Evolutionary conservation across 345 rosid species (phyloP).

Genomic region (Bruguiera gymnorhiza): DNA sequence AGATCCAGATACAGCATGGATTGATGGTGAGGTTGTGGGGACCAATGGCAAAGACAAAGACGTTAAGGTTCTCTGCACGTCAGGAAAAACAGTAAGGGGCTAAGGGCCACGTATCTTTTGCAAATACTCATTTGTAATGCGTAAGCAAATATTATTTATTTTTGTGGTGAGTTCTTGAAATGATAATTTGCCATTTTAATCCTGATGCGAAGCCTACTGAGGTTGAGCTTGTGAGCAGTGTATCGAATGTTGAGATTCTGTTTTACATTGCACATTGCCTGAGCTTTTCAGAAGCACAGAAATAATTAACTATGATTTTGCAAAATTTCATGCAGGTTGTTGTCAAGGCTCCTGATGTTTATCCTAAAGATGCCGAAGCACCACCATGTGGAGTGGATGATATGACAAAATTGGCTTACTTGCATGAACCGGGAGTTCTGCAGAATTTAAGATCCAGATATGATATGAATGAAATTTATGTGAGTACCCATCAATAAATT

Average conservation of each 20-base stretch:
- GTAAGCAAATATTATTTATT: not conserved
- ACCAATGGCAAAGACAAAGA: conserved; percentile 60
- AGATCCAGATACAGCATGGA: conserved; percentile 81
- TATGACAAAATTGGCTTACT: conserved; percentile 65
- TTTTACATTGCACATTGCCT: not conserved
- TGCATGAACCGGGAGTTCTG: conserved; percentile 66
- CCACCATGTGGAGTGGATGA: conserved; percentile 64
- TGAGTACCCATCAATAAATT: conserved; percentile 39
- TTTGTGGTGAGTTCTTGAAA: conserved; percentile 7
- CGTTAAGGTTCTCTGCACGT: conserved; percentile 74
- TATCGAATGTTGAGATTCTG: conserved; percentile 6
- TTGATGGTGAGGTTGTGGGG: conserved; percentile 86
- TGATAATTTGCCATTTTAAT: not conserved
- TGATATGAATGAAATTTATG: conserved; percentile 94
- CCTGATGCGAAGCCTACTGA: not conserved
- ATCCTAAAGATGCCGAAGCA: conserved; percentile 59
- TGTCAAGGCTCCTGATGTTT: conserved; percentile 4
- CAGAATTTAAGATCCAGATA: conserved; percentile 91
- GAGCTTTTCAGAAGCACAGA: too few relatives aligned
- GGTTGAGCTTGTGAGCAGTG: conserved; percentile 1
- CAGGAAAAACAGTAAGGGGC: conserved; percentile 74
- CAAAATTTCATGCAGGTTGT: not conserved
- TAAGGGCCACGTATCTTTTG: conserved; percentile 6
- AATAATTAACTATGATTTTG: conserved; percentile 5
- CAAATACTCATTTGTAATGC: not conserved